Conservation (phyloP, 164 flowering plant species). For the Aristolochia fimbriata region DNA sequence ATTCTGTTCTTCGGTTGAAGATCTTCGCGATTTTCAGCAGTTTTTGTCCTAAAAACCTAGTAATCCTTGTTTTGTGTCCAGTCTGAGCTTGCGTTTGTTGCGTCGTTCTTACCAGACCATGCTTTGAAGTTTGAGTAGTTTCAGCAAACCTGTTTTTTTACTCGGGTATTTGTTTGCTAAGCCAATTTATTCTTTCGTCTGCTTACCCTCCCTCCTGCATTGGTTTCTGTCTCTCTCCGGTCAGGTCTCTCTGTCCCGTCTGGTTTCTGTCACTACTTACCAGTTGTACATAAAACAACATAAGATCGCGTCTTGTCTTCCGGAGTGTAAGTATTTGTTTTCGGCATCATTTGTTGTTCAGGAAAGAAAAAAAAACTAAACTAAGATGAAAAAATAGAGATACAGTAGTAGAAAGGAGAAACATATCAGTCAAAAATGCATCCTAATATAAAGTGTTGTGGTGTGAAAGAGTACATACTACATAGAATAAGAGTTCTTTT, state of each 20-base stretch:
- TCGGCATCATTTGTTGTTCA: constrained; percentile 19
- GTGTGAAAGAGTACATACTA: constrained; percentile 31
- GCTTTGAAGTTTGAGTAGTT: not conserved
- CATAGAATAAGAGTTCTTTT: constrained; percentile 37
- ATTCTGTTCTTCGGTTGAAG: not conserved
- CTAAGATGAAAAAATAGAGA: constrained; percentile 9
- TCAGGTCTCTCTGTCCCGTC: not conserved
- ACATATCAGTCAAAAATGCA: constrained; percentile 25
- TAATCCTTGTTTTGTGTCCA: no score
- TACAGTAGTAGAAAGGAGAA: constrained; percentile 9
- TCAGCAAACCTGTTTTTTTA: constrained; percentile 3
- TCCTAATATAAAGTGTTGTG: constrained; percentile 25
- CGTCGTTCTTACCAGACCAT: not conserved
- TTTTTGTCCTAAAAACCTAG: not conserved
- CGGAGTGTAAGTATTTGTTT: constrained; percentile 45
- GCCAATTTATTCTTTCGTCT: constrained; percentile 41
- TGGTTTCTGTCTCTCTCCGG: no score
- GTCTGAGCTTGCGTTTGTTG: no score
- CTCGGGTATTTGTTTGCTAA: constrained; percentile 10
- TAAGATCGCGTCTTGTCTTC: constrained; percentile 11
- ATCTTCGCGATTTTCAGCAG: not conserved
- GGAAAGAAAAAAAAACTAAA: constrained; percentile 1
- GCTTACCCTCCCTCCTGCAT: constrained; percentile 15
- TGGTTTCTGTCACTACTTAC: constrained; percentile 25
- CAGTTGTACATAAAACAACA: constrained; percentile 38